Evolutionary conservation across 106 monocot genomes (phyloP).

Genomic region (Apostasia shenzhenica): DNA sequence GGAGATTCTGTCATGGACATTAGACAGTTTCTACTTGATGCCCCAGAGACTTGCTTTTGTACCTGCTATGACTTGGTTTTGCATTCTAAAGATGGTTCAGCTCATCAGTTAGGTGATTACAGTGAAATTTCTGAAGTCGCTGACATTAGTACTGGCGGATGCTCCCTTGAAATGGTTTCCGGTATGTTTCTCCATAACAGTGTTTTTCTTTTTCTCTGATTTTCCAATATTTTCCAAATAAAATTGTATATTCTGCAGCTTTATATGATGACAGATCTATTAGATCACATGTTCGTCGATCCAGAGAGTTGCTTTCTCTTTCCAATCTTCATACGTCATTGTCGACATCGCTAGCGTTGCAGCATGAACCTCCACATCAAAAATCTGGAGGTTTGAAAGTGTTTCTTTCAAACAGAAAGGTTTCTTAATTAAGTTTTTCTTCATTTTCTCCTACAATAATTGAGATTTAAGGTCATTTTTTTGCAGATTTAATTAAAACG

Average conservation of each 20-base stretch:
- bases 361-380: conserved; percentile 58
- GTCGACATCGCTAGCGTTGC: conserved; percentile 76
- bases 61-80: conserved; percentile 92
- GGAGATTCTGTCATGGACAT: conserved; percentile 97
- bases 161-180: conserved; percentile 85
- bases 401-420: not conserved
- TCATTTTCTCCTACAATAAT: too few relatives aligned
- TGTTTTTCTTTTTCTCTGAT: not conserved
- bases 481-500: conserved; percentile 24
- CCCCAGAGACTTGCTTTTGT: conserved; percentile 95
- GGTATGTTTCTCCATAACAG: conserved; percentile 24
- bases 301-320: conserved; percentile 77
- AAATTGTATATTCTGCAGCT: conserved; percentile 40
- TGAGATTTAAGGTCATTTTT: not conserved
- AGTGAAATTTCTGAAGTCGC: conserved; percentile 97
- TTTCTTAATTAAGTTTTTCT: not conserved
- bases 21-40: conserved; percentile 95
- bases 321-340: conserved; percentile 73
- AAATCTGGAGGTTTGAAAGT: conserved; percentile 41
- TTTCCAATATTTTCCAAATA: not conserved
- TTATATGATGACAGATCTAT: conserved; percentile 97
- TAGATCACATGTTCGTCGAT: conserved; percentile 77
- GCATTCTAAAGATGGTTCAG: conserved; percentile 76
- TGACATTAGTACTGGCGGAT: conserved; percentile 81
- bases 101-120: conserved; percentile 81